Conservation (phyloP, 2,329 filamentous ascomycete genomes). For the Talaromyces piceae region DNA sequence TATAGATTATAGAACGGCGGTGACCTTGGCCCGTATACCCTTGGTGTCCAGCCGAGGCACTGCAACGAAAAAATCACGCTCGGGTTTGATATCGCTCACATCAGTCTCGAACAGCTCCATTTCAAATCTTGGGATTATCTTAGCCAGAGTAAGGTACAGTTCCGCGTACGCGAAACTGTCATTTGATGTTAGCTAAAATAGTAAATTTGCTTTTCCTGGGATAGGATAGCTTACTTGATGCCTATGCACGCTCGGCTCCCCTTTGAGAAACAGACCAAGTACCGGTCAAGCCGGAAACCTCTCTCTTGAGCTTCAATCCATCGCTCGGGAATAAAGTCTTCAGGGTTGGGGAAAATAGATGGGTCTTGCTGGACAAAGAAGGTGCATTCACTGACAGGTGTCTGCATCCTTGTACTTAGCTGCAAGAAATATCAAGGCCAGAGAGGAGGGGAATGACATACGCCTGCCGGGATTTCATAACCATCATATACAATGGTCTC, state of each 20-base stretch:
- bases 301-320: conserved; percentile 27
- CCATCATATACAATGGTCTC: conserved; percentile 24
- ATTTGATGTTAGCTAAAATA: conserved; percentile 1
- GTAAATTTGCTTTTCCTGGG: background rate
- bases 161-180: conserved; percentile 28
- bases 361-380: conserved; percentile 30
- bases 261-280: conserved; percentile 32
- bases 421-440: background rate
- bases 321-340: conserved; percentile 30
- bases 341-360: conserved; percentile 28
- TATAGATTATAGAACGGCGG: background rate
- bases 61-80: conserved; percentile 5
- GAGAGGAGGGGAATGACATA: background rate
- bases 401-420: conserved; percentile 12
- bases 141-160: conserved; percentile 24
- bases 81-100: conserved; percentile 19
- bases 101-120: conserved; percentile 28
- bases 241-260: conserved; percentile 43
- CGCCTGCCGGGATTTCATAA: conserved; percentile 23
- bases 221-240: conserved; percentile 28
- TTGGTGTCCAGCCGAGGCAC: conserved; percentile 4
- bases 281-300: conserved; percentile 27
- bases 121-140: conserved; percentile 22
- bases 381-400: conserved; percentile 32
- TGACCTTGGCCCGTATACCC: conserved; percentile 5